Base-by-base conservation (phyloP, 108 stramenopile species). In the Skeletonema marinoi region DNA sequence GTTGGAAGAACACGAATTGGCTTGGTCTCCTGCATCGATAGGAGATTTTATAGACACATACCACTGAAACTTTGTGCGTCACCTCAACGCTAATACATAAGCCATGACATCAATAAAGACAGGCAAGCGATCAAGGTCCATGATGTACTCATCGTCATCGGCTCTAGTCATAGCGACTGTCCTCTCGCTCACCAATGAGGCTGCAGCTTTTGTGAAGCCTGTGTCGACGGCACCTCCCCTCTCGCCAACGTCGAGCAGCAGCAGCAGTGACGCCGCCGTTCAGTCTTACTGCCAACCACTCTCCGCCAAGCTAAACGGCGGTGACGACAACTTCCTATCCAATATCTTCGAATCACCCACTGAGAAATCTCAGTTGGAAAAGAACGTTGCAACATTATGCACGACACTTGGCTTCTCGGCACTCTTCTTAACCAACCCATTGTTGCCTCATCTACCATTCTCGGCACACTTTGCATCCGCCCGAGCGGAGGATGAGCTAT, bases 401-500 rank as follows among this genome's bases (percentile, higher is more conserved):
- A 78, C 82, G 54, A 78, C 82, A 17, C 31, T 83, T 13, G 76
- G 82, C 60, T 77, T 83, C 64, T 83, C 82, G 17, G 75, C 71
- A 0, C 59, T 77, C 50, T 83, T 83, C 73, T 62, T 83, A 10
- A 74, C 72, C 68, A 83, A 83, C 44, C 82, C 82, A 25, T 64
- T 83, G 17, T 60, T 83, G 21, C 76, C 82, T 0, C 82, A 77
- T 56, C 76, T 83, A 10, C 76, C 82, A 41, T 68, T 68, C 66
- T 70, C 73, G 8, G 51, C 39, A 6, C 33, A 61, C n/a, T 71
- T 66, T 16, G 25, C 66, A 2, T 41, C 83, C n/a, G 93, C 92
- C 46, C 81, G 87, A 65, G 95, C 91, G 6, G 95, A 96, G 76
- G 89, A 96, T 66, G 96, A 96, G 60, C 82, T 96, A 9, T 90